Base-by-base conservation (phyloP, 1,139 yeast species). In the Waltiozyma sp. region DNA sequence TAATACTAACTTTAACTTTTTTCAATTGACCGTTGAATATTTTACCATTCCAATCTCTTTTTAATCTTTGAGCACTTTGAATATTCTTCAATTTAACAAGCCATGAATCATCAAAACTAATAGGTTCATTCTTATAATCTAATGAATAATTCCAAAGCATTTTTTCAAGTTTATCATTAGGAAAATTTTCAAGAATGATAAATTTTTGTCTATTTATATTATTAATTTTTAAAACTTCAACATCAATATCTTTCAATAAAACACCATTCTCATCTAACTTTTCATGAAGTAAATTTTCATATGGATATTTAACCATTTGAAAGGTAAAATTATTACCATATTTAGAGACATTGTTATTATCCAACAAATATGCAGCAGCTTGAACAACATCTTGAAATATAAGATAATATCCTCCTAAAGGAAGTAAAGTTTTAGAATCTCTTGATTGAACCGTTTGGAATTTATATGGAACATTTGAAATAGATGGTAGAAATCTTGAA, bases 41-140 rank as follows among this genome's bases (percentile, higher is more conserved):
- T 41, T 64, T 67, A 6, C 80, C 78, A 56, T 81, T 74, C 55
- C 65, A 71, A 47, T 72, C 72, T n/a, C 75, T 58, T 2, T 72
- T 75, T 49, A 80, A 76, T 41, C 81, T 56, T 28, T 51, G 55
- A 0, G 88, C 81, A 49, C 74, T 75, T 3, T 61, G 57, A n/a
- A 54, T 56, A 47, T 67, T 66, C 14, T 64, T 63, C 54, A 82
- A 80, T 39, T 73, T 60, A 6, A 81, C 58, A 13, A 80, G 58
- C 52, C 66, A 66, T 18, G 49, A 43, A 36, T 57, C 45, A 40
- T 51, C 52, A 21, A 56, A 49, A 37, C 56, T 60, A 5, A 61
- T 57, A 0, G 70, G 64, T 16, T 45, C 48, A 10, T 4, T 4
- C 28, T 26, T 5, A 38, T 60, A 59, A 24, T 65, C 55, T 33